Base-by-base conservation (phyloP, 495 filamentous ascomycete species). In the Niebla homalea region DNA sequence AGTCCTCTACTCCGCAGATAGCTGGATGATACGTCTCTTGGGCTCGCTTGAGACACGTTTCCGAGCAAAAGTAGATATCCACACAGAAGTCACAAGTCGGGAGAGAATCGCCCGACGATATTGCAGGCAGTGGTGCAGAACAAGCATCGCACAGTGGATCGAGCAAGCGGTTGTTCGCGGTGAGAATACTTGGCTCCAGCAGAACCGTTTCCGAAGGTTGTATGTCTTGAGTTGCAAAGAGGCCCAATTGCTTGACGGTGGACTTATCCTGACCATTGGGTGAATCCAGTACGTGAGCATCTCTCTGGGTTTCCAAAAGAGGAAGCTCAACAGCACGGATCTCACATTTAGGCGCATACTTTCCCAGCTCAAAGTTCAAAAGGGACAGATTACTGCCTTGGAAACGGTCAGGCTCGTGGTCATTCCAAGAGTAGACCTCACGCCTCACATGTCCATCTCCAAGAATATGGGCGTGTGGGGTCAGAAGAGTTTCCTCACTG, bases 341-440 rank as follows among this genome's bases (percentile, higher is more conserved):
- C 49, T 84, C 83, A 46, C 73, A 77, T 47, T 75, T 73, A 0
- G 85, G 82, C 6, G 86, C 87, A 12, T 83, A 75, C 0, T 67
- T 66, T 15, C 67, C 60, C 51, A 95, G 70, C 53, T 78, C 64
- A 26, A 66, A 57, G 61, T 94, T 95, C 29, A 95, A 65, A 19
- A 78, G 65, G 1, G 66, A 56, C 16, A 97, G 64, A 3, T 77
- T 83, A 50, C 84, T 76, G 5, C 77, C 66, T 0, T 80, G 77
- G 56, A 87, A 84, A 43, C 92, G 78, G 62, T 97, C 80, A 0
- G 88, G 89, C 59, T 98, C 93, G 57, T 92, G 73, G 19, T 70
- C 59, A 62, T 97, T 97, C 92, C 92, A 98, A 14, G 89, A 85
- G 64, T 98, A 98, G 15, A 94, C 70, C 59, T 97, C 85, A 16